Conservation (phyloP, 441 rosid genomes). For the Melastoma candidum region DNA sequence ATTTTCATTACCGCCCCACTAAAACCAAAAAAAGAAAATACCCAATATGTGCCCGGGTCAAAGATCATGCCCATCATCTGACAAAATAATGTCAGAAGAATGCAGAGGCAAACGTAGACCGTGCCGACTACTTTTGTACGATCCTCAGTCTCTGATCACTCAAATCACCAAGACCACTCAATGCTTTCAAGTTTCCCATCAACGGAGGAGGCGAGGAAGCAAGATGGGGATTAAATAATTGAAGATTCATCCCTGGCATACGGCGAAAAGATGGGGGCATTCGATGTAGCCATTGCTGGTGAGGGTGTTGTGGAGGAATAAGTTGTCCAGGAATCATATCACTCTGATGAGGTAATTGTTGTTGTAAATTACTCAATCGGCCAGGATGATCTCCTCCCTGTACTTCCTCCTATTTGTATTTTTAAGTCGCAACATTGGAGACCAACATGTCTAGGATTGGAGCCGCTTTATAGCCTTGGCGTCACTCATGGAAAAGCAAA, state of each 20-base stretch:
- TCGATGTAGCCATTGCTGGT: conserved; percentile 58
- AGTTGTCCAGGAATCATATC: conserved; percentile 53
- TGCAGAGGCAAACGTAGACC: conserved; percentile 43
- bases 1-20: too few relatives aligned
- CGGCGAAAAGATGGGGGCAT: conserved; percentile 50
- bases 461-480: too few relatives aligned
- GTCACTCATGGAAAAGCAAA: too few relatives aligned
- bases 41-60: too few relatives aligned
- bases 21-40: too few relatives aligned
- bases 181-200: conserved; percentile 42
- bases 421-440: too few relatives aligned
- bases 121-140: conserved; percentile 55
- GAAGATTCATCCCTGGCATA: conserved; percentile 63
- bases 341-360: conserved; percentile 61
- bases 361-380: conserved; percentile 43
- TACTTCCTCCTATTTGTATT: too few relatives aligned
- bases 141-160: conserved; percentile 59
- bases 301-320: conserved; percentile 42
- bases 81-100: conserved; percentile 33
- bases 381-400: conserved; percentile 43
- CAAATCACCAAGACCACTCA: conserved; percentile 50
- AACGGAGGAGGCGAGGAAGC: conserved; percentile 46
- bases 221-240: conserved; percentile 54
- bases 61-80: too few relatives aligned
- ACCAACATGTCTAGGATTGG: too few relatives aligned